Percentiles rank a stretch among this genome's conserved stretches.
phyloP scores from a whole-genome alignment of 768 basidiomycete species.

The Amanita fuliginea region DNA sequence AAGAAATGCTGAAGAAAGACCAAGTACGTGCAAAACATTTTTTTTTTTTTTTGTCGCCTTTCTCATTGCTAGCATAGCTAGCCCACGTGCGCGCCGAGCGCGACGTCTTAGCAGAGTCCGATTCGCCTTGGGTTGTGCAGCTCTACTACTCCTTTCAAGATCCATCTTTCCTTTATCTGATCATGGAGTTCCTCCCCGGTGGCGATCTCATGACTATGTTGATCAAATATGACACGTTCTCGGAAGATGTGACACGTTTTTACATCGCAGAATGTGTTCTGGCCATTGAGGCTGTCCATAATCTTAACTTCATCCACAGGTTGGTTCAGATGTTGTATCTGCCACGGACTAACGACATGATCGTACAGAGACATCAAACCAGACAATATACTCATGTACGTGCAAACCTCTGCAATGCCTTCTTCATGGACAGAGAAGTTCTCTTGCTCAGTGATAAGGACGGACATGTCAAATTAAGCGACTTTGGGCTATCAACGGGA shows the following conservation, averaged over 20 bases:
- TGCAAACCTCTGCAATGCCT: background rate
- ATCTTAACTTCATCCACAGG: slow-evolving; percentile 97
- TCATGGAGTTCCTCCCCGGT: slow-evolving; percentile 99
- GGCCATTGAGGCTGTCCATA: slow-evolving; percentile 96
- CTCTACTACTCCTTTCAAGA: slow-evolving; percentile 99
- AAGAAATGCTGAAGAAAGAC: slow-evolving; percentile 99
- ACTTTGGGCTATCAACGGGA: slow-evolving; percentile 98
- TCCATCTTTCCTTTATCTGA: slow-evolving; percentile 80
- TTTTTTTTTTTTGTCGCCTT: background rate
- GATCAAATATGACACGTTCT: slow-evolving; percentile 98
- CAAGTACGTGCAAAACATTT: slow-evolving; percentile 41
- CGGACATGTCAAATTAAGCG: slow-evolving; percentile 95
- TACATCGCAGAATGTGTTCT: slow-evolving; percentile 99
- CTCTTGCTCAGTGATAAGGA: slow-evolving; percentile 56
- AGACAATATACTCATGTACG: slow-evolving; percentile 71
- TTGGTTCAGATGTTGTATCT: slow-evolving; percentile 19
- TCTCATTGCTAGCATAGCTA: slow-evolving; percentile 36
- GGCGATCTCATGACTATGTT: slow-evolving; percentile 99
- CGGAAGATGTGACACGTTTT: slow-evolving; percentile 95
- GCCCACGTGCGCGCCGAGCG: slow-evolving; percentile 97
- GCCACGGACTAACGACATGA: background rate
- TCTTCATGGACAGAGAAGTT: background rate
- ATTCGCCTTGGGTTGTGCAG: slow-evolving; percentile 94
- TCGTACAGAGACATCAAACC: slow-evolving; percentile 88
- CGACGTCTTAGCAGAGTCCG: slow-evolving; percentile 91